These are phyloP conservation scores for Ogataea glucozyma DNA, from an alignment of 805 yeast genomes.

Conservation along the genomic window DNA sequence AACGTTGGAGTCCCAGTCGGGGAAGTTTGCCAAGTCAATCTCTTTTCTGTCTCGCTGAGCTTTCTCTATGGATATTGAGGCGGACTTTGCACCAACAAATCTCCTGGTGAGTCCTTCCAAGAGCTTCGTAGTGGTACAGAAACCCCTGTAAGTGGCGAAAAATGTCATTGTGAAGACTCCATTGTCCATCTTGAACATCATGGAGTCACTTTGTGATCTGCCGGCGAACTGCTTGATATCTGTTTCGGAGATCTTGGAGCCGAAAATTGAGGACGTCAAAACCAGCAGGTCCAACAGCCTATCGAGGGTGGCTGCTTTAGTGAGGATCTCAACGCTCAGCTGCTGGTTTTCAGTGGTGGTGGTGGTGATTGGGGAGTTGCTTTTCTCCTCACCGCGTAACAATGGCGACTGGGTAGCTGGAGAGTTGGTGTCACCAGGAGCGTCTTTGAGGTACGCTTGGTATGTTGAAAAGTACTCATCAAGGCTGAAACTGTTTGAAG, in stretches of 20 bases:
- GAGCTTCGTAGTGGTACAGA: constrained; percentile 56
- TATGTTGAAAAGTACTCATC: constrained; percentile 33
- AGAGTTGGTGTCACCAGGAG: constrained; percentile 2
- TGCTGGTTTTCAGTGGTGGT: no score
- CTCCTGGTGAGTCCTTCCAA: constrained; percentile 55
- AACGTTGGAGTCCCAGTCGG: constrained; percentile 55
- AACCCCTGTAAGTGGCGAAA: constrained; percentile 68
- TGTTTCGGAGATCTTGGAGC: constrained; percentile 39
- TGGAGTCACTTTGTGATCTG: constrained; percentile 24
- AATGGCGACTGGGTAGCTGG: not conserved
- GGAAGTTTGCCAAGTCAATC: constrained; percentile 28
- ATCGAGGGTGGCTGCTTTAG: constrained; percentile 71
- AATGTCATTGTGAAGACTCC: constrained; percentile 65
- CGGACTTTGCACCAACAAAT: constrained; percentile 62
- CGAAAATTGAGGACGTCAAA: constrained; percentile 63
- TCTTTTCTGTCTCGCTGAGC: constrained; percentile 7
- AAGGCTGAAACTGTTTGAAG: constrained; percentile 35
- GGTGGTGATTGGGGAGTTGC: no score
- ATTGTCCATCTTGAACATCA: constrained; percentile 57
- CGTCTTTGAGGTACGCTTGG: constrained; percentile 27
- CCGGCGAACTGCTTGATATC: constrained; percentile 42
- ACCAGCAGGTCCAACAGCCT: constrained; percentile 79
- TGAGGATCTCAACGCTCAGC: constrained; percentile 28
- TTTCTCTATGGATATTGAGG: constrained; percentile 53
- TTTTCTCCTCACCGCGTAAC: not conserved